Evolutionary conservation across 305 asterid species (phyloP), one percentile per base, ranked within the genome.

Genomic region (Euphrasia arctica): DNA sequence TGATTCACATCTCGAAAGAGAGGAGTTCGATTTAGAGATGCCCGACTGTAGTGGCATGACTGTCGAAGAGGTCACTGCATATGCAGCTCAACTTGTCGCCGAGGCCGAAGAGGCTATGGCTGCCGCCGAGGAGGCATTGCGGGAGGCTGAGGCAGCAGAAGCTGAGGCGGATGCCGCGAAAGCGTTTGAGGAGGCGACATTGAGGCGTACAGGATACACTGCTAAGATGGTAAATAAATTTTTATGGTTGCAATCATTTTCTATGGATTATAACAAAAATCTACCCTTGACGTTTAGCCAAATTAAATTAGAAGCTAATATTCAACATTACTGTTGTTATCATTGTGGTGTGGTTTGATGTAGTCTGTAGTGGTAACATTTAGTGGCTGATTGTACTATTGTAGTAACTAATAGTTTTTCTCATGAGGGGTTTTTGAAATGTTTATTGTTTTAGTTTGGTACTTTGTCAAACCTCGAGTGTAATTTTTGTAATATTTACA

Each of bases 71-170:
- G 95, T 89, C 31, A 79, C 85, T 47, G 89, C 87, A 13, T 79
- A 72, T 68, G 92, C 95, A 54, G 90, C 92, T 60, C 84, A 70
- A 77, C 89, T 90, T n/a, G 97, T 85, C 77, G 84, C 88, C 42
- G 95, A 85, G 75, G 97, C 95, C 15, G 97, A 87, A 69, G 79
- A 79, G 58, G 97, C 94, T 49, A 58, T 90, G 61, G 89, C 86
- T 64, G 88, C 78, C 65, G 97, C 95, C 67, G 94, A 78, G 71
- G 88, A 85, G 77, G 95, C 97, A 27, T 75, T 76, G 60, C 77
- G 78, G 62, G 91, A 82, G 54, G 95, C 95, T 54, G 97, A 87
- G 31, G 87, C 84, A 49, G 92, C 90, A 18, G 97, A 84, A 77
- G 92, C 90, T 48, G 95, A 80, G 48, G 95, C 95, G 50, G 86